Conservation (phyloP, 257 asterid genomes). For the Ophiorrhiza pumila region DNA sequence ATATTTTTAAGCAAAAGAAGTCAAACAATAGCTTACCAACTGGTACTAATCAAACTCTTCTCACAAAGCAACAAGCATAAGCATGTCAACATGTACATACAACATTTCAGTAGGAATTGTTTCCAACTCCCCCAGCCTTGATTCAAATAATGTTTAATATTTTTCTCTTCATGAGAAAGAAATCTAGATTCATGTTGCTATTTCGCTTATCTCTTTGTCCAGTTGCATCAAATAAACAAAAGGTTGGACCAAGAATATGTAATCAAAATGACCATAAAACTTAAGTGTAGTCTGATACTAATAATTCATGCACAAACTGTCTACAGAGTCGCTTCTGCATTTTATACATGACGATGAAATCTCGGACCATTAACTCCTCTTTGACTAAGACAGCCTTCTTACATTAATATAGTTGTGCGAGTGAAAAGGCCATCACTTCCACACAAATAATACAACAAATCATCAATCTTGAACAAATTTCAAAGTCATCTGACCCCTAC, state of each 20-base stretch:
- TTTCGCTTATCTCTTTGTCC: neutral
- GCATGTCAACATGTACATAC: neutral
- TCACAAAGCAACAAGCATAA: neutral
- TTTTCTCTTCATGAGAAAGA: neutral
- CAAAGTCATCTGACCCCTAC: slow-evolving; percentile 1
- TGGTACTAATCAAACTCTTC: no score
- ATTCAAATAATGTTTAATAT: neutral
- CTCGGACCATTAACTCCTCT: neutral
- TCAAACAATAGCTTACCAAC: neutral
- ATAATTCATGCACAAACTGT: neutral
- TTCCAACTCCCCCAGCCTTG: neutral
- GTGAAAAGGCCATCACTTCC: neutral
- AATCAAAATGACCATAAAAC: neutral
- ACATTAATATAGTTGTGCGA: neutral
- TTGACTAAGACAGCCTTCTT: neutral
- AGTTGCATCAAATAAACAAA: neutral
- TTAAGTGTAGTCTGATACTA: no score
- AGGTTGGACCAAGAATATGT: neutral
- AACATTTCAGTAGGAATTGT: neutral
- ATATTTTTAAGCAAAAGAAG: neutral
- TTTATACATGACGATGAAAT: neutral
- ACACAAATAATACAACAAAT: neutral
- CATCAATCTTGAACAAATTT: neutral
- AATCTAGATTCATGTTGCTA: neutral
- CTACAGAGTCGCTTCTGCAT: neutral